Evolutionary conservation across 768 basidiomycete species (phyloP).

Genomic region (Mycena belliarum): DNA sequence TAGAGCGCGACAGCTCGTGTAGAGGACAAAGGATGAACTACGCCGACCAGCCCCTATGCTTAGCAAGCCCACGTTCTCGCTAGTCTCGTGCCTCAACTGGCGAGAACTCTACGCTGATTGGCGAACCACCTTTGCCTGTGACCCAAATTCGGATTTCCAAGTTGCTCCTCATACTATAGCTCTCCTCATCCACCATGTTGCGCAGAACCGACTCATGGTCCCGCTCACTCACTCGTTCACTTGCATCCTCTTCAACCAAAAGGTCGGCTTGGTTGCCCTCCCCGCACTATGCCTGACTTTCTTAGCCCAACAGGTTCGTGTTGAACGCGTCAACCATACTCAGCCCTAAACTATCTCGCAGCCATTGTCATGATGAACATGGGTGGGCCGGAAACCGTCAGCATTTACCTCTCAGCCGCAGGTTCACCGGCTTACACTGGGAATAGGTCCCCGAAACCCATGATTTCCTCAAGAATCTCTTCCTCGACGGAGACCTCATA

Average conservation of each 20-base stretch:
- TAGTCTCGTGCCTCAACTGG: no score
- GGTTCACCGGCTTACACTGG: slow-evolving; percentile 7
- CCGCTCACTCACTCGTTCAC: slow-evolving; percentile 38
- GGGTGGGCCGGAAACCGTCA: slow-evolving; percentile 93
- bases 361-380: slow-evolving; percentile 98
- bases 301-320: slow-evolving; percentile 62
- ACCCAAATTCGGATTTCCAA: no score
- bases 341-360: slow-evolving; percentile 24
- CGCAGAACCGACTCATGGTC: slow-evolving; percentile 22
- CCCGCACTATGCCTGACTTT: slow-evolving; percentile 17
- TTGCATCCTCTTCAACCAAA: slow-evolving; percentile 46
- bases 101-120: no score
- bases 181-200: slow-evolving; percentile 14
- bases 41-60: no score
- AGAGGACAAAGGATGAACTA: no score
- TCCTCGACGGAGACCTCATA: slow-evolving; percentile 91
- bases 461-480: slow-evolving; percentile 89
- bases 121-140: no score
- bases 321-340: not conserved
- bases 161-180: not conserved
- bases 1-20: no score
- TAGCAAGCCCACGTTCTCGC: no score
- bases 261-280: slow-evolving; percentile 37
- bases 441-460: slow-evolving; percentile 86
- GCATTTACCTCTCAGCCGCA: slow-evolving; percentile 22